Evolutionary conservation across 257 asterid genomes (phyloP).

Genomic region (Petunia axillaris): DNA sequence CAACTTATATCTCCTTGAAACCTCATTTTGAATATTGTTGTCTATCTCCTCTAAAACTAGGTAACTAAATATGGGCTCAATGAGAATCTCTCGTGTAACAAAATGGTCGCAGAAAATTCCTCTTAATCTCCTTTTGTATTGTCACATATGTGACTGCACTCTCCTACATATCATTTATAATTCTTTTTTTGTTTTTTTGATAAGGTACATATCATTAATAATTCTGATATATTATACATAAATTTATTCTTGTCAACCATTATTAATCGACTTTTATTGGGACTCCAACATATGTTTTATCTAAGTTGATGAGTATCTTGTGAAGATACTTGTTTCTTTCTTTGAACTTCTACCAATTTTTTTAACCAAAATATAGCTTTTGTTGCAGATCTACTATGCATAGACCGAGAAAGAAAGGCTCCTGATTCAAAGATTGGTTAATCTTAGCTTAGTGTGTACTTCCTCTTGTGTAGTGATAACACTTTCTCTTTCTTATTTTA

Average conservation of each 20-base stretch:
- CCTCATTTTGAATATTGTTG: not conserved
- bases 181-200: no score
- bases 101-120: not conserved
- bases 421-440: no score
- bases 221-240: not conserved
- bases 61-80: not conserved
- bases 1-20: not conserved
- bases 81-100: not conserved
- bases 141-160: not conserved
- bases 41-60: not conserved
- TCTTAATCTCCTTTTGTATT: not conserved
- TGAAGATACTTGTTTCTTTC: not conserved
- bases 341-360: no score
- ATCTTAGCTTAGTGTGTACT: no score
- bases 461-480: no score
- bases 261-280: not conserved
- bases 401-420: not conserved
- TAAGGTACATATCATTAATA: not conserved
- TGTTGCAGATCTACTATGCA: not conserved
- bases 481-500: no score
- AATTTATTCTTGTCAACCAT: not conserved
- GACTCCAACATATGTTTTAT: not conserved
- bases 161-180: not conserved
- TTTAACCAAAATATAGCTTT: not conserved
- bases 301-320: not conserved